Percentiles rank a stretch among this genome's conserved stretches.
phyloP scores from a whole-genome alignment of 2,329 filamentous ascomycete species.

The Tolypocladium cylindrosporum region DNA sequence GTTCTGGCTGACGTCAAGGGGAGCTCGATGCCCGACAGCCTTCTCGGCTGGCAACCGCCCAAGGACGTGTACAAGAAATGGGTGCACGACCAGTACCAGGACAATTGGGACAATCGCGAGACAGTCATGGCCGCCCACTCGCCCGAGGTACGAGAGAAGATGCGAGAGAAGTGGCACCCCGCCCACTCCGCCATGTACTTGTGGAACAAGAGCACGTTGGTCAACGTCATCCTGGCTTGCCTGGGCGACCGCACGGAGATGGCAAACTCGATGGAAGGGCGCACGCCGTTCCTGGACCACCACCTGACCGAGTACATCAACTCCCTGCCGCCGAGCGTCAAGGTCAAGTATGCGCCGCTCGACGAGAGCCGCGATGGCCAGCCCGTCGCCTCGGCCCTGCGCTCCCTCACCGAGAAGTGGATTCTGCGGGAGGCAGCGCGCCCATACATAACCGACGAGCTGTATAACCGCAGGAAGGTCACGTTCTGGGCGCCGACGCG shows the following conservation, averaged over 20 bases:
- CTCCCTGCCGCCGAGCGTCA: conserved; percentile 4
- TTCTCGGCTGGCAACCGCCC: background rate
- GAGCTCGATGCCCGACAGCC: background rate
- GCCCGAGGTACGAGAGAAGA: background rate
- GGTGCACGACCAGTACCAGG: background rate
- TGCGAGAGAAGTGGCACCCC: conserved; percentile 3
- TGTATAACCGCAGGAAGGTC: conserved; percentile 39
- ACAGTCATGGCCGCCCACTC: background rate
- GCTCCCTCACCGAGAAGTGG: conserved; percentile 34
- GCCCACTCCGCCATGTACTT: conserved; percentile 2
- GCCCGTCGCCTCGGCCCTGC: conserved; percentile 4
- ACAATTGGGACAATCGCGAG: background rate
- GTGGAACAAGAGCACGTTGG: conserved; percentile 7
- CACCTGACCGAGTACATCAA: conserved; percentile 10
- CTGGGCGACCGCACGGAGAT: conserved; percentile 25
- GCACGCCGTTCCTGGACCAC: conserved; percentile 22
- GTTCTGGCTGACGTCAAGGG: background rate
- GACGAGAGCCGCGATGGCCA: background rate
- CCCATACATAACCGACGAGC: conserved; percentile 40
- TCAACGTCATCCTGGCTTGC: conserved; percentile 17
- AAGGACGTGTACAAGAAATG: background rate
- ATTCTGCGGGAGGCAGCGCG: conserved; percentile 38
- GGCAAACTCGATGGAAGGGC: conserved; percentile 24
- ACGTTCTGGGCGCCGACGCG: conserved; percentile 34
- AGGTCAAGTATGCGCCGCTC: background rate